Evolutionary conservation across 2,329 filamentous ascomycete genomes (phyloP), one percentile per base, ranked within the genome.

Genomic region (Fusarium sp.): DNA sequence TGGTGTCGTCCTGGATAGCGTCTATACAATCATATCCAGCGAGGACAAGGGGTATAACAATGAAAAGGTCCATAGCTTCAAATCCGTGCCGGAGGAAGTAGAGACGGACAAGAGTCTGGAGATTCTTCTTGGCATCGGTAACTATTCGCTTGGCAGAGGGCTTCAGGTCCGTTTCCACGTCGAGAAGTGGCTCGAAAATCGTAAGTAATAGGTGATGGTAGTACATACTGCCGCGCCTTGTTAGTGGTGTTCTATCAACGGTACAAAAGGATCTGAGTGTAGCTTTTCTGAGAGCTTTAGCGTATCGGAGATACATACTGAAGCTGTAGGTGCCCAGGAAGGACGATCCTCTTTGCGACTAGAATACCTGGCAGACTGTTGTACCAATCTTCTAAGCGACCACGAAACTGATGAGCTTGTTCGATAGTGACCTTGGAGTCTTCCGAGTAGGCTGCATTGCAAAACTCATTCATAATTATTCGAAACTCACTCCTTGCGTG

Each of bases 301-400:
- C 9, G 26, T 28, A 28, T 28, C 7, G 2, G 26, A 28, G 26
- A 10, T 28, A 28, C 26, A 28, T 28, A 28, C 75, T 78, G 76
- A 34, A 77, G 51, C 26, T 75, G 74, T 3, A 79, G 41, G 22
- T 78, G 76, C 1, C 67, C 70, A 6, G 77, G 76, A 13, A 76
- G 59, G 0, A 70, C 74, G 3, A 77, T 74, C 1, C 61, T 58
- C 22, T 44, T 68, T 7, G 77, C 65, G n/a, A 47, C 43, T 0
- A 79, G 56, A 4, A 67, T 58, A 5, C 31, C 42, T 2, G 73
- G 70, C 6, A 78, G 48, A 29, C 6, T 36, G 1, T 55, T 38
- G 32, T 72, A 75, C 76, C 77, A 78, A 4, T 6, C 9, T 12
- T 59, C 38, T 1, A 77, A 40, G 15, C 54, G 64, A 3, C 15